Evolutionary conservation across 2,329 filamentous ascomycete species (phyloP).

Genomic region (Dothideomycetidae sp.): DNA sequence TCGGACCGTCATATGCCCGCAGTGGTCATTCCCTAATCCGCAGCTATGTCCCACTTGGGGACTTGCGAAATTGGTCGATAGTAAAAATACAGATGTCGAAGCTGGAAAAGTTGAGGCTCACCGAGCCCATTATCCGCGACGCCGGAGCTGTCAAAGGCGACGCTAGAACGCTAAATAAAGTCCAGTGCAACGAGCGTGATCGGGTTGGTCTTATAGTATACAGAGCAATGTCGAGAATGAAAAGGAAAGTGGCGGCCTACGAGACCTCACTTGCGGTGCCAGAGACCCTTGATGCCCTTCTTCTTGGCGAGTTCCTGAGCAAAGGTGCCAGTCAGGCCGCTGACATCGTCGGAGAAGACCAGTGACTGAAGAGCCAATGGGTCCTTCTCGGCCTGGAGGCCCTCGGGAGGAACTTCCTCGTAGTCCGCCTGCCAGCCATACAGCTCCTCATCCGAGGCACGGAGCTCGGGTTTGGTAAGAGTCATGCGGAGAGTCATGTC

Average conservation of each 20-base stretch:
- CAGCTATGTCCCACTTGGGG: no score
- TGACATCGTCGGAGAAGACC: constrained; percentile 24
- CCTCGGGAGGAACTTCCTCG: constrained; percentile 14
- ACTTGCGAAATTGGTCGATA: no score
- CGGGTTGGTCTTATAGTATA: background rate
- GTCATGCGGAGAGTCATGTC: constrained; percentile 98
- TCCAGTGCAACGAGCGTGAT: background rate
- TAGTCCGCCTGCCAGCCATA: constrained; percentile 49
- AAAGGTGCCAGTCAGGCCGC: constrained; percentile 30
- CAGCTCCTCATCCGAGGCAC: constrained; percentile 56
- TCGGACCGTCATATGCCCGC: no score
- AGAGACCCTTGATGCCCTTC: constrained; percentile 15
- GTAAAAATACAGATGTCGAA: no score
- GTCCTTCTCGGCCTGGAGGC: constrained; percentile 28
- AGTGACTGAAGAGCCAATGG: constrained; percentile 43
- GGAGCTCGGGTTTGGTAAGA: constrained; percentile 74
- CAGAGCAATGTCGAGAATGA: background rate
- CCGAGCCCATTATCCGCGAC: no score
- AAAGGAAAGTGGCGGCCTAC: background rate
- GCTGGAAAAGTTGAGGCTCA: no score
- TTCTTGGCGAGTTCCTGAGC: constrained; percentile 16
- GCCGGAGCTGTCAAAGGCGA: background rate
- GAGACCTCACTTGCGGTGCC: constrained; percentile 5
- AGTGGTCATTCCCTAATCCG: no score
- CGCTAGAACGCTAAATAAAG: background rate